phyloP scores from a whole-genome alignment of 495 filamentous ascomycete species.

The Aspergillus ellipticus region DNA sequence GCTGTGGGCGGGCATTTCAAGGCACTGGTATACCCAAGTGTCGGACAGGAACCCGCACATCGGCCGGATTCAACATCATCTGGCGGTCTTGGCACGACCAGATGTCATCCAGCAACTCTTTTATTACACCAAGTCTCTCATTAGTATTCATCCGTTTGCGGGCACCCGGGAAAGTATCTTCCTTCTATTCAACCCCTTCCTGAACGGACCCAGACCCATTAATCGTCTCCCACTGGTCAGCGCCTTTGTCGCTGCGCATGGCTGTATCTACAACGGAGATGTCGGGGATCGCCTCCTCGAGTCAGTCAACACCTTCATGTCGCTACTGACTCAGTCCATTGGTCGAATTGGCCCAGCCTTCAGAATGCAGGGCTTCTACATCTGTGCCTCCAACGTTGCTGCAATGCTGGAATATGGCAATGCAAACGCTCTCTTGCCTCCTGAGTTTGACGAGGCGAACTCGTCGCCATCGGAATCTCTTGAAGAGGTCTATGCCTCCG shows the following conservation, averaged over 20 bases:
- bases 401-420: slow-evolving; percentile 60
- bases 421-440: slow-evolving; percentile 38
- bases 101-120: slow-evolving; percentile 72
- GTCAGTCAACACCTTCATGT: slow-evolving; percentile 47
- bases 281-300: slow-evolving; percentile 43
- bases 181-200: slow-evolving; percentile 67
- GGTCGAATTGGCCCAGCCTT: slow-evolving; percentile 54
- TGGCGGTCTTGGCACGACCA: slow-evolving; percentile 75
- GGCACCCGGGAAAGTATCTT: slow-evolving; percentile 66
- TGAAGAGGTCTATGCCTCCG: slow-evolving; percentile 21
- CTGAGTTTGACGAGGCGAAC: slow-evolving; percentile 36
- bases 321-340: slow-evolving; percentile 56
- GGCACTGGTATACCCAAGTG: slow-evolving; percentile 79
- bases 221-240: slow-evolving; percentile 36
- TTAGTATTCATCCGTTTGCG: slow-evolving; percentile 48
- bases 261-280: slow-evolving; percentile 58
- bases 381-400: slow-evolving; percentile 50
- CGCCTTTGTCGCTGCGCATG: slow-evolving; percentile 62
- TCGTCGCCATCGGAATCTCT: slow-evolving; percentile 32
- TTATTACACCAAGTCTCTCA: slow-evolving; percentile 59
- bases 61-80: slow-evolving; percentile 79
- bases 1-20: slow-evolving; percentile 70
- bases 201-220: slow-evolving; percentile 29
- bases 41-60: slow-evolving; percentile 65
- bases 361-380: slow-evolving; percentile 58